Conservation (phyloP, 2,329 filamentous ascomycete species). For the Fusarium vanettenii region DNA sequence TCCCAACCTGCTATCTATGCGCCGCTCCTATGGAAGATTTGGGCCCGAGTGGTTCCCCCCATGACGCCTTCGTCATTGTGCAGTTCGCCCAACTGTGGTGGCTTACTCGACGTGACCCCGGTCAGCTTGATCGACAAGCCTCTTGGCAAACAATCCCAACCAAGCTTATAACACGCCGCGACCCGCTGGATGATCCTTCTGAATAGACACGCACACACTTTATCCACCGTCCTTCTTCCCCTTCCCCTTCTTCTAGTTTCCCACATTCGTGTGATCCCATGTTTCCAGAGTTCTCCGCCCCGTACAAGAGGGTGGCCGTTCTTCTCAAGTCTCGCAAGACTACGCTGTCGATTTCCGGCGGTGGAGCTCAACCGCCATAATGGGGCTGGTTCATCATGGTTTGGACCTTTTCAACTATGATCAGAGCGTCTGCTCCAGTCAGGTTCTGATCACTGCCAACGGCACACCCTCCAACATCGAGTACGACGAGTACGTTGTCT, state of each 20-base stretch:
- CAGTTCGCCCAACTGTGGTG: not conserved
- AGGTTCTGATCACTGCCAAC: conserved; percentile 48
- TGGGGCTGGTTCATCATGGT: conserved; percentile 43
- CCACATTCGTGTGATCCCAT: conserved; percentile 20
- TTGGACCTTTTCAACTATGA: conserved; percentile 54
- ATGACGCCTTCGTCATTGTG: conserved; percentile 15
- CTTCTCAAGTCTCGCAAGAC: conserved; percentile 38
- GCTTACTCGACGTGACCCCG: not conserved
- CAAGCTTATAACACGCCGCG: not conserved
- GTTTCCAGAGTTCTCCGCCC: conserved; percentile 37
- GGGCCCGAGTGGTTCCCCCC: not conserved
- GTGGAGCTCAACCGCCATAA: conserved; percentile 41
- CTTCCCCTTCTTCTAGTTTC: not conserved
- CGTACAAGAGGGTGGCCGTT: conserved; percentile 39
- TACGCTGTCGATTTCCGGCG: conserved; percentile 38
- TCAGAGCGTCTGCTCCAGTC: conserved; percentile 46
- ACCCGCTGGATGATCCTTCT: not conserved
- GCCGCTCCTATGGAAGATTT: not conserved
- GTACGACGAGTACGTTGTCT: conserved; percentile 54
- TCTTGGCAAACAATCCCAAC: not conserved
- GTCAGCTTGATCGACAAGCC: not conserved
- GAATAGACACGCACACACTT: not conserved
- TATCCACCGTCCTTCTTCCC: not conserved
- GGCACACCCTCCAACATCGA: conserved; percentile 48
- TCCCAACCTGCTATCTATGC: not conserved